Evolutionary conservation across 73 alveolate genomes (phyloP).

Genomic region (Uronychia binucleata): DNA sequence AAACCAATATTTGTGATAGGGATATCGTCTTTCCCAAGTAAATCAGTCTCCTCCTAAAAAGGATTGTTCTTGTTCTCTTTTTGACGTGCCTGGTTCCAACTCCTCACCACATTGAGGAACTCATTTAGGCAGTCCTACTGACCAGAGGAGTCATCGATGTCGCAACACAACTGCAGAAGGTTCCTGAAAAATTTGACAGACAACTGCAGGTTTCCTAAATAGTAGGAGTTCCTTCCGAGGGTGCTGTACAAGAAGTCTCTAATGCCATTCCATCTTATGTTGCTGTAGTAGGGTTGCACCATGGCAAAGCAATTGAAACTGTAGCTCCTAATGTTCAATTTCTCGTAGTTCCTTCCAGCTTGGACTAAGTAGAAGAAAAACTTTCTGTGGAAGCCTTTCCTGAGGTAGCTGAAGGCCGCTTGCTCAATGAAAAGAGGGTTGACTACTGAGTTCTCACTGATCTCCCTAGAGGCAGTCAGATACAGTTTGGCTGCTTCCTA

Average conservation of each 20-base stretch:
- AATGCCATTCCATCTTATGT: conserved; percentile 62
- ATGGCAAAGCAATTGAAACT: conserved; percentile 52
- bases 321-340: conserved; percentile 17
- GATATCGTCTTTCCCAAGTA: neutral
- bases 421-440: conserved; percentile 53
- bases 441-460: conserved; percentile 23
- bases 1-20: conserved; percentile 47
- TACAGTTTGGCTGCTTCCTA: conserved; percentile 22
- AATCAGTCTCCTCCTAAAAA: neutral
- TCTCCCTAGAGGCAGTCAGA: conserved; percentile 23
- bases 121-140: conserved; percentile 48
- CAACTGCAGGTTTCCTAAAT: conserved; percentile 37
- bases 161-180: conserved; percentile 60
- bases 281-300: conserved; percentile 47
- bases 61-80: conserved; percentile 4
- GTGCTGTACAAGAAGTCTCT: conserved; percentile 40
- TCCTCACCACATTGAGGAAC: conserved; percentile 45
- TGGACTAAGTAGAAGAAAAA: conserved; percentile 42
- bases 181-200: conserved; percentile 57
- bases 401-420: conserved; percentile 51
- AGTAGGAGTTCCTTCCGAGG: conserved; percentile 42
- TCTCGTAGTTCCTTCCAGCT: conserved; percentile 50
- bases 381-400: conserved; percentile 39
- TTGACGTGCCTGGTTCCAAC: conserved; percentile 28
- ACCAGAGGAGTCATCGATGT: conserved; percentile 40